Evolutionary conservation across 2,329 filamentous ascomycete species (phyloP).

Genomic region (Fusarium temperatum): DNA sequence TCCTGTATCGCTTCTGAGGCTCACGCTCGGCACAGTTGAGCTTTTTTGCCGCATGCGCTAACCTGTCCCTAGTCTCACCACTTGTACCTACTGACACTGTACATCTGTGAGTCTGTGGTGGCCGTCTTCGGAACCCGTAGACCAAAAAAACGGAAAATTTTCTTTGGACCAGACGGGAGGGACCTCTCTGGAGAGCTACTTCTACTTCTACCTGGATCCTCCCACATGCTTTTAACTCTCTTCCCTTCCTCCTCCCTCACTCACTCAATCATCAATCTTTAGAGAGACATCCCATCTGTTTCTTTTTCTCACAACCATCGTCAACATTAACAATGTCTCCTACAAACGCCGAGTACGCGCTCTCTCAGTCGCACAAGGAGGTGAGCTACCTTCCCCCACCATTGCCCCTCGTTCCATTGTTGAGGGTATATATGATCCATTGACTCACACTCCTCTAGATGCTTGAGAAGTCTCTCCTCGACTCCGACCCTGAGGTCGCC

Average conservation of each 20-base stretch:
- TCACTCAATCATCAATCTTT: slow-evolving; percentile 8
- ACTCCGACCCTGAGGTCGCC: slow-evolving; percentile 93
- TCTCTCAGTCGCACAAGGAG: slow-evolving; percentile 64
- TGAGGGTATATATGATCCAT: slow-evolving; percentile 2
- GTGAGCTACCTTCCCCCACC: slow-evolving; percentile 48
- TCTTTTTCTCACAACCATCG: slow-evolving; percentile 14
- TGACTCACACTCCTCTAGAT: slow-evolving; percentile 64
- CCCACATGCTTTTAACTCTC: slow-evolving; percentile 27
- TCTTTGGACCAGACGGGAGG: slow-evolving; percentile 12
- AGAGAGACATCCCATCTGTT: slow-evolving; percentile 19
- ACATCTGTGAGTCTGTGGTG: background rate
- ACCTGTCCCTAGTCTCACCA: slow-evolving; percentile 2
- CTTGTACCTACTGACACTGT: background rate
- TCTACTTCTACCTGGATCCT: slow-evolving; percentile 29
- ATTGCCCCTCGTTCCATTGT: slow-evolving; percentile 32
- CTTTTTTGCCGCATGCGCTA: slow-evolving; percentile 30
- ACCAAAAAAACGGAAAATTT: slow-evolving; percentile 22
- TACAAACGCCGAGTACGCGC: slow-evolving; percentile 59
- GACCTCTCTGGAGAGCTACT: slow-evolving; percentile 20
- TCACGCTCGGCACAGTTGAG: slow-evolving; percentile 21
- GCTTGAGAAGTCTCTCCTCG: slow-evolving; percentile 93
- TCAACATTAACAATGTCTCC: slow-evolving; percentile 50
- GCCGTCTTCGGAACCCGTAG: slow-evolving; percentile 35
- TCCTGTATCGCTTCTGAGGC: slow-evolving; percentile 20
- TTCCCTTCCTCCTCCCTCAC: slow-evolving; percentile 16